Base-by-base conservation (phyloP, 2,329 filamentous ascomycete species). In the Parascedosporium putredinis region DNA sequence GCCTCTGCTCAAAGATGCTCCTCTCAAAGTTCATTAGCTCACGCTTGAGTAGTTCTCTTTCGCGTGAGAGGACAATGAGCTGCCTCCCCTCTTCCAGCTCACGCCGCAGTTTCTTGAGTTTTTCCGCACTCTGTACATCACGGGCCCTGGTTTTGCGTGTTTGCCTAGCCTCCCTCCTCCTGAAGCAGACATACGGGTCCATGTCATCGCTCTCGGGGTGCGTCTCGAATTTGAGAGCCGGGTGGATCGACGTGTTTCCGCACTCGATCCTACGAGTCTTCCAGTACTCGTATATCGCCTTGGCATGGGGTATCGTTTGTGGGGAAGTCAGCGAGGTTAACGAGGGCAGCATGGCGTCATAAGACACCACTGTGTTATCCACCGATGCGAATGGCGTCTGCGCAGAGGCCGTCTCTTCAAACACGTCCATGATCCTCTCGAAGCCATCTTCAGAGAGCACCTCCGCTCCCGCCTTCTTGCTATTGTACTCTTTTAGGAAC, bases 161-260 rank as follows among this genome's bases (percentile, higher is more conserved):
- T 64, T 95, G 88, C 51, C 93, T 84, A 44, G 95, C 87, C 67
- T 98, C 93, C 55, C 93, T 86, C 58, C 93, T 83, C 63, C 93
- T 82, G 78, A 98, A 98, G 69, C 93, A 98, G 60, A 98, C 90
- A 69, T 95, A 98, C 45, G 93, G 93, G 67, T 98, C 93, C 59
- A 87, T 81, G 63, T 98, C 93, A 65, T 98, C 93, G 53, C 84
- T 94, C 56, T 97, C 91, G 62, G 88, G 86, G 55, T 93, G 88
- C 44, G 84, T 94, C 70, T 98, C 93, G 56, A 95, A 93, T 71
- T 96, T 96, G 63, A 97, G 79, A 20, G 73, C 75, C 6, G 88
- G 81, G 61, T 90, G 84, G 53, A 97, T 71, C 5, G 83, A 71
- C 58, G 77, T 82, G 63, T 91, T 93, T 56, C 78, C 79, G 52